These are phyloP conservation scores for Amylostereum areolatum DNA, from an alignment of 1,284 basidiomycete species.

Conservation along the genomic window DNA sequence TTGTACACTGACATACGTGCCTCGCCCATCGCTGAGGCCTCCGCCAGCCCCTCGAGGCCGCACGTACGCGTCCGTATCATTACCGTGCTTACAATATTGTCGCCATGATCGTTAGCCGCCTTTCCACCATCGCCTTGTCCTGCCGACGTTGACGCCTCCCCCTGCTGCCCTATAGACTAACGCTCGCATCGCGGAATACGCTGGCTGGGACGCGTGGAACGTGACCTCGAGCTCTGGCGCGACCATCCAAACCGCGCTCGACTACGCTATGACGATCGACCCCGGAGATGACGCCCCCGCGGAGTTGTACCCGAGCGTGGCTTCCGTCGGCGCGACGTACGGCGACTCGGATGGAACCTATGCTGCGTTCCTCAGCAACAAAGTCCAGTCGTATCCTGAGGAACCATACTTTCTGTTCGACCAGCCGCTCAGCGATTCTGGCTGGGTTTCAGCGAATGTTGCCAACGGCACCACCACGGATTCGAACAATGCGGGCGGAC, in stretches of 20 bases:
- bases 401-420: conserved; percentile 40
- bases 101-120: conserved; percentile 52
- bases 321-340: conserved; percentile 46
- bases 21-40: neutral
- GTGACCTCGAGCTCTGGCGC: conserved; percentile 43
- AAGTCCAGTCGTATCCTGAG: conserved; percentile 22
- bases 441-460: conserved; percentile 3
- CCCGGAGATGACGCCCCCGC: conserved; percentile 38
- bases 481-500: neutral
- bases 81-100: conserved; percentile 55
- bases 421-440: conserved; percentile 19
- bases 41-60: conserved; percentile 15
- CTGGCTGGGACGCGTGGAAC: conserved; percentile 47
- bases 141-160: neutral
- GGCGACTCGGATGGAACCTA: conserved; percentile 53
- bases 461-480: neutral
- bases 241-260: conserved; percentile 51
- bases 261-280: conserved; percentile 43
- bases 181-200: conserved; percentile 49
- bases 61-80: conserved; percentile 19
- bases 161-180: conserved; percentile 29
- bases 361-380: conserved; percentile 32
- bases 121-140: conserved; percentile 6
- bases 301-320: conserved; percentile 48
- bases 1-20: neutral